These are phyloP conservation scores for Maudiozyma serrabonitensis DNA, from an alignment of 805 yeast genomes.

Conservation along the genomic window DNA sequence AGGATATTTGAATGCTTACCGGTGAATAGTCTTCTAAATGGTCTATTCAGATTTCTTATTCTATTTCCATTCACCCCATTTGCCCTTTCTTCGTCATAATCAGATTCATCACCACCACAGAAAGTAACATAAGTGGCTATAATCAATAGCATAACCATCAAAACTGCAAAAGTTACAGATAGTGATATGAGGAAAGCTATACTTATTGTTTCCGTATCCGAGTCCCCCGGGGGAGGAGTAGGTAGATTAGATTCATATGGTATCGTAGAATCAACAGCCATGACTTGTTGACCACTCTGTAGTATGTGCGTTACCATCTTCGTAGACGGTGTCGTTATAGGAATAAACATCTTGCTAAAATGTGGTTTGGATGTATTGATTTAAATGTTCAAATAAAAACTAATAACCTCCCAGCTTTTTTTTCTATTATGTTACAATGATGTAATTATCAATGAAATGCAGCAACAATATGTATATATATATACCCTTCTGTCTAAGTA, in stretches of 20 bases:
- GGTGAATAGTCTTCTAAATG: conserved; percentile 17
- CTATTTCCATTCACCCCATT: conserved; percentile 3
- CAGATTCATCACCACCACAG: conserved; percentile 26
- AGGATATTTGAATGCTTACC: conserved; percentile 21
- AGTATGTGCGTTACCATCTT: background rate
- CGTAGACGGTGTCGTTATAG: background rate
- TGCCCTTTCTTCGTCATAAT: conserved; percentile 25
- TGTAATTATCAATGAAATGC: no score
- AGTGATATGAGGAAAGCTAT: conserved; percentile 27
- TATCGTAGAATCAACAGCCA: background rate
- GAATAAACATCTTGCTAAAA: background rate
- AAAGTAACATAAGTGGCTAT: conserved; percentile 28
- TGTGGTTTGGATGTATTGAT: no score
- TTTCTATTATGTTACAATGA: no score
- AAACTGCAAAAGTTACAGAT: conserved; percentile 27
- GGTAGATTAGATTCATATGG: background rate
- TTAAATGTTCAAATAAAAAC: no score
- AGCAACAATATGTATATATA: no score
- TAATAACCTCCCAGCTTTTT: no score
- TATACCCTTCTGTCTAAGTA: no score
- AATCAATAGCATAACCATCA: conserved; percentile 25
- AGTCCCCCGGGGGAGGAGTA: conserved; percentile 16
- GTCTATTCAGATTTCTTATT: conserved; percentile 5
- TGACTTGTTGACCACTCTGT: background rate
- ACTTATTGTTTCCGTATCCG: conserved; percentile 25